These are phyloP conservation scores for Aquanectria penicillioides DNA, from an alignment of 2,329 filamentous ascomycete species.

Conservation along the genomic window DNA sequence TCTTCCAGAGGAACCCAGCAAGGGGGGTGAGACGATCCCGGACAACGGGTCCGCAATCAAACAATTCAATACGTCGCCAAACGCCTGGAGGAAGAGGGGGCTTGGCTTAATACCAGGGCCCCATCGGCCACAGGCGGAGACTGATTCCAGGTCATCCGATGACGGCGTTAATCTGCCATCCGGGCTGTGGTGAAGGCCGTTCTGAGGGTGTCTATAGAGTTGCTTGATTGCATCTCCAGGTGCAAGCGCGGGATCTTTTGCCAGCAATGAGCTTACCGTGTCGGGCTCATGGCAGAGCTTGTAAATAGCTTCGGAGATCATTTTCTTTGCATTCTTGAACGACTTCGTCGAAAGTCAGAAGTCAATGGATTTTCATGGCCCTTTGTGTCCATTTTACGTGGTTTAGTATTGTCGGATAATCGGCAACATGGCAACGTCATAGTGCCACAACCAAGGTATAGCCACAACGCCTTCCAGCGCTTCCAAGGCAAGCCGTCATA, in stretches of 20 bases:
- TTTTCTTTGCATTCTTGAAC: constrained; percentile 18
- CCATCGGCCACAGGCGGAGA: constrained; percentile 73
- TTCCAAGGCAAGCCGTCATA: too few species aligned
- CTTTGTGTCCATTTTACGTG: background rate
- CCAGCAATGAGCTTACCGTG: constrained; percentile 68
- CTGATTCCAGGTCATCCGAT: constrained; percentile 58
- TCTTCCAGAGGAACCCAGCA: constrained; percentile 66
- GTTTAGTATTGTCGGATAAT: background rate
- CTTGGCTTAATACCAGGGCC: constrained; percentile 67
- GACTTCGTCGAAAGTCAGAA: background rate
- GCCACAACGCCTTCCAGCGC: too few species aligned
- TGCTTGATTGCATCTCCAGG: constrained; percentile 65
- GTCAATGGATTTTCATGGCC: background rate
- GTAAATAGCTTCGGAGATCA: constrained; percentile 51
- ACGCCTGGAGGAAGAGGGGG: constrained; percentile 74
- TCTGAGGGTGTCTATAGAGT: constrained; percentile 57
- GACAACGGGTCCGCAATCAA: constrained; percentile 61
- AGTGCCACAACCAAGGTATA: background rate
- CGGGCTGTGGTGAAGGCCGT: constrained; percentile 12
- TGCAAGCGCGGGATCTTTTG: constrained; percentile 60
- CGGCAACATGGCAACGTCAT: background rate
- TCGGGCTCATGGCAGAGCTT: constrained; percentile 61
- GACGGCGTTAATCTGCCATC: constrained; percentile 36
- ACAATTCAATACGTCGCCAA: constrained; percentile 70
- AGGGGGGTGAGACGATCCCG: constrained; percentile 62